Evolutionary conservation across 1,139 yeast genomes (phyloP).

Genomic region (Candida sojae): DNA sequence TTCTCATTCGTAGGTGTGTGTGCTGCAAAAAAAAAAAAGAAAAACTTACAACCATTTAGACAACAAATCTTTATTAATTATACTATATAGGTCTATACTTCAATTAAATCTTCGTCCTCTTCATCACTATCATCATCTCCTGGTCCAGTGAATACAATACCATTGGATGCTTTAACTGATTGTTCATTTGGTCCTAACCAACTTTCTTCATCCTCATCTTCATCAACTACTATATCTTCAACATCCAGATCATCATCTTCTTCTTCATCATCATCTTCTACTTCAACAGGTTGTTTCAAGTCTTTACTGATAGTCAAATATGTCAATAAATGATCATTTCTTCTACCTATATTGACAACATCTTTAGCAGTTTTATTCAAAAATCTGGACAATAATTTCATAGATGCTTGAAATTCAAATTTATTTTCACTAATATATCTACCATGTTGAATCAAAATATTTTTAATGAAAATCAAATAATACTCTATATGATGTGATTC

Average conservation of each 20-base stretch:
- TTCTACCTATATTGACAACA: constrained; percentile 55
- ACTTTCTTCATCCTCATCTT: constrained; percentile 21
- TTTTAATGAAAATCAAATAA: constrained; percentile 77
- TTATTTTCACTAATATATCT: constrained; percentile 64
- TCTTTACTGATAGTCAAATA: constrained; percentile 33
- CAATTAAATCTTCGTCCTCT: constrained; percentile 14
- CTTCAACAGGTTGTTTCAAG: constrained; percentile 18
- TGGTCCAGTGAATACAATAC: constrained; percentile 15
- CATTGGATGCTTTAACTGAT: constrained; percentile 13
- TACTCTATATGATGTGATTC: constrained; percentile 88
- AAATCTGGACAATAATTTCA: constrained; percentile 76
- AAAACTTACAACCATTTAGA: background rate
- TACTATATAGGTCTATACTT: constrained; percentile 8
- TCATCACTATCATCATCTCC: constrained; percentile 13
- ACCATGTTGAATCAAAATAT: constrained; percentile 73
- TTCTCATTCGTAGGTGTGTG: background rate
- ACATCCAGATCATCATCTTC: constrained; percentile 21
- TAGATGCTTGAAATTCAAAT: constrained; percentile 63
- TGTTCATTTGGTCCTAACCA: constrained; percentile 17
- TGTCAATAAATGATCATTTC: constrained; percentile 54
- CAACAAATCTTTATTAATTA: background rate
- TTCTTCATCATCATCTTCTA: constrained; percentile 19
- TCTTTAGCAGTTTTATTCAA: constrained; percentile 76
- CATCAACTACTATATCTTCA: constrained; percentile 18
- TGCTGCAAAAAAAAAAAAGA: background rate